A percentile compares a stretch with the other conserved stretches of the same genome.
These are phyloP conservation scores for Eruca vesicaria DNA, from an alignment of 441 rosid genomes.

Conservation along the genomic window DNA sequence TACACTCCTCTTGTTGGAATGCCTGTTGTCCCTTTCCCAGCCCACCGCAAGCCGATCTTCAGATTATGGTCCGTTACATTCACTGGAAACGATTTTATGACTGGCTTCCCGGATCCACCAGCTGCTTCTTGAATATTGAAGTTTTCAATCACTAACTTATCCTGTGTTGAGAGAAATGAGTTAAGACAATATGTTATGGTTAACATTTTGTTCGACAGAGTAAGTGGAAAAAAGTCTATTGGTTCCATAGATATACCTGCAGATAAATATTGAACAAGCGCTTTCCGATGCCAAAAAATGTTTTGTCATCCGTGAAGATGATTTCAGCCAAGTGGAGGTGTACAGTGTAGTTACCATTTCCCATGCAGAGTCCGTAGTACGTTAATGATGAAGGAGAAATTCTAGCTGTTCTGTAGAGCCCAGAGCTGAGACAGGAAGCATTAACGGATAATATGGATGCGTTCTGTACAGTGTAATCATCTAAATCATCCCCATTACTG, in stretches of 20 bases:
- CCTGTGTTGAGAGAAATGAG: conserved; percentile 41
- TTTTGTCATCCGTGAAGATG: conserved; percentile 48
- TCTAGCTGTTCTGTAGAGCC: conserved; percentile 66
- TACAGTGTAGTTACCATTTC: conserved; percentile 70
- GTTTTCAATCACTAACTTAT: conserved; percentile 54
- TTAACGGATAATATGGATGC: conserved; percentile 50
- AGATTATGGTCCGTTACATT: conserved; percentile 51
- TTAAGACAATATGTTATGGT: background rate
- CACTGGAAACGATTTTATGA: conserved; percentile 43
- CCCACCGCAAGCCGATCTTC: conserved; percentile 80
- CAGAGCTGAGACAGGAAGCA: conserved; percentile 38
- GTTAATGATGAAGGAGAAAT: conserved; percentile 74
- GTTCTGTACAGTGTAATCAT: conserved; percentile 51
- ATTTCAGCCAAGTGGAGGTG: conserved; percentile 87
- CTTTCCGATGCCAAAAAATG: conserved; percentile 60
- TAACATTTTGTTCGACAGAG: no score
- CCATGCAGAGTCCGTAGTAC: conserved; percentile 79
- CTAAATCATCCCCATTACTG: conserved; percentile 59
- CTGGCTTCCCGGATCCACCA: conserved; percentile 61
- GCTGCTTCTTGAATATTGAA: conserved; percentile 73
- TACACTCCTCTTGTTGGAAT: conserved; percentile 79
- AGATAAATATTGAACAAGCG: conserved; percentile 76
- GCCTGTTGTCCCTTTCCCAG: conserved; percentile 91
- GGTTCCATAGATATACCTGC: conserved; percentile 50
- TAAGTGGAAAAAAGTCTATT: no score